Evolutionary conservation across 352 stramenopile genomes (phyloP).

Genomic region (Blastocystis hominis): DNA sequence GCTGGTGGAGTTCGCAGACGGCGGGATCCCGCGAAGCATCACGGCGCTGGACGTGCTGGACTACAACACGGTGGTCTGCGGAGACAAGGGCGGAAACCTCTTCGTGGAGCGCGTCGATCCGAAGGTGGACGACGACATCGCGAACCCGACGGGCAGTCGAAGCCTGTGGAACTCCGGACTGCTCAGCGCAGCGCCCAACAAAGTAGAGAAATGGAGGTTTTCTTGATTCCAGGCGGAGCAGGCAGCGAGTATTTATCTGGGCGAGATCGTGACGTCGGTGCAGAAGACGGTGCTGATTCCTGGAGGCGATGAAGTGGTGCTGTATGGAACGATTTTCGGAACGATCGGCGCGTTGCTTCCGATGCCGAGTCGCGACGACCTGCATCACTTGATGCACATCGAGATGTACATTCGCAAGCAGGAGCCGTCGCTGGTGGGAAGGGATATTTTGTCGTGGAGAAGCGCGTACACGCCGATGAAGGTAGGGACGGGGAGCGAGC

Average conservation of each 20-base stretch:
- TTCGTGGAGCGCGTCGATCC: slow-evolving; percentile 83
- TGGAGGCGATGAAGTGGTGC: slow-evolving; percentile 84
- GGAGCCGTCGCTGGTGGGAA: slow-evolving; percentile 78
- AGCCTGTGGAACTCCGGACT: slow-evolving; percentile 85
- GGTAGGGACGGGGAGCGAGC: neutral
- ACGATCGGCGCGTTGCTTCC: slow-evolving; percentile 86
- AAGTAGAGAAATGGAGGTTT: slow-evolving; percentile 66
- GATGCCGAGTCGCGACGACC: slow-evolving; percentile 86
- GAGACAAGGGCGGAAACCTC: slow-evolving; percentile 97
- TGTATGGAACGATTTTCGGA: slow-evolving; percentile 92
- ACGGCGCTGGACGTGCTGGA: slow-evolving; percentile 77
- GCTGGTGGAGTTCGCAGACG: slow-evolving; percentile 88
- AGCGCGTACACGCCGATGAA: slow-evolving; percentile 95
- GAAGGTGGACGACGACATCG: slow-evolving; percentile 79
- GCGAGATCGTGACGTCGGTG: slow-evolving; percentile 93
- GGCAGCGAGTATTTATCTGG: slow-evolving; percentile 88
- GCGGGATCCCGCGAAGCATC: slow-evolving; percentile 75
- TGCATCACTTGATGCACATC: slow-evolving; percentile 94
- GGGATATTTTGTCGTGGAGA: slow-evolving; percentile 90
- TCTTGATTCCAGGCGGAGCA: slow-evolving; percentile 66
- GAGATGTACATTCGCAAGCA: slow-evolving; percentile 81
- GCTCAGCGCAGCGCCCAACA: slow-evolving; percentile 84
- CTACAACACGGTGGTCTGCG: slow-evolving; percentile 92
- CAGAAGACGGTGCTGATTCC: slow-evolving; percentile 84
- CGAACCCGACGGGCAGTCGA: slow-evolving; percentile 84